Evolutionary conservation across 176 grass and related monocot genomes (phyloP), one percentile per base, ranked within the genome.

Genomic region (barley (Hordeum vulgare)): DNA sequence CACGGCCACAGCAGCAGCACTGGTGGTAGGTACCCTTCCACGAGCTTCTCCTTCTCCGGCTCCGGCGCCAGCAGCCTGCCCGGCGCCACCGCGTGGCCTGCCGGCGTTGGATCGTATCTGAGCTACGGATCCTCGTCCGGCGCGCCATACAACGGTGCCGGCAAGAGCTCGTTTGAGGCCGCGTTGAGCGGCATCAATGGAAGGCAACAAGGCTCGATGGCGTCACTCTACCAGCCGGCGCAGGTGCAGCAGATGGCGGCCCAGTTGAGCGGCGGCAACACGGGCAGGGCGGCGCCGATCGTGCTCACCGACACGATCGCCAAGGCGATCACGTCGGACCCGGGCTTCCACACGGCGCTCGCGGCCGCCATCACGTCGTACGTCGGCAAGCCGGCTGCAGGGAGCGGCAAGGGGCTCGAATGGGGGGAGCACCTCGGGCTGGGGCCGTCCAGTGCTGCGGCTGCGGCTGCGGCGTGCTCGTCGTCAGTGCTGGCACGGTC

Each of bases 31-130:
- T 92, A 88, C 80, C 80, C 91, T 77, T 84, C 93, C 14, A 88
- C 96, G 69, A 89, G 80, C 74, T 85, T 94, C 86, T 90, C 78
- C 78, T 95, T 95, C 85, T 95, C 93, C 85, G 41, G 78, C 75
- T 79, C 93, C 31, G 93, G 87, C 8, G 49, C 90, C 17, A 79
- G 77, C 64, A 60, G 53, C 80, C 67, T 80, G n/a, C 75, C 75
- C 35, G 41, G 37, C 3, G 27, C 26, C 58, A 35, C 71, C 7
- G 70, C 88, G 13, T 98, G 95, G 91, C 85, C 88, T 12, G 21
- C 26, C 13, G 17, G 9, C 34, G 88, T 74, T 54, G 78, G 83
- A 18, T 51, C 47, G 53, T 92, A 85, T 69, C n/a, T 90, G 31
- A 91, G 81, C 83, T 94, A 92, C 21, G 87, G 85, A 7, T 58